These are phyloP conservation scores for Hypoxylon subgilvum DNA, from an alignment of 495 filamentous ascomycete genomes.

Conservation along the genomic window DNA sequence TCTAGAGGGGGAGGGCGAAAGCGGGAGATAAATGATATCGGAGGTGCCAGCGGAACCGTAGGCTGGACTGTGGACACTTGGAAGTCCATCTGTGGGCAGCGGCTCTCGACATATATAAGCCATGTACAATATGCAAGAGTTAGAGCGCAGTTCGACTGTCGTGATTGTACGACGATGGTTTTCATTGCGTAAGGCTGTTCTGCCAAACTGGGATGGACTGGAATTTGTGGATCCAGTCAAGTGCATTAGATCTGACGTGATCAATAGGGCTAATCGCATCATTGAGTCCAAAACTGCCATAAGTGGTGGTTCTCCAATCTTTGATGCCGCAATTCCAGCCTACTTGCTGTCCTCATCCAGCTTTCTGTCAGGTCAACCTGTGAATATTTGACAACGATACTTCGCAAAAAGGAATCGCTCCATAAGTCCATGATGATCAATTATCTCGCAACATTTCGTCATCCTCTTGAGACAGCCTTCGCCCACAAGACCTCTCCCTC, in stretches of 20 bases:
- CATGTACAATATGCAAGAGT: slow-evolving; percentile 20
- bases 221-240: slow-evolving; percentile 41
- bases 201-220: slow-evolving; percentile 29
- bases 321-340: slow-evolving; percentile 29
- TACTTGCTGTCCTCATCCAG: slow-evolving; percentile 21
- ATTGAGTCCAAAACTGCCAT: slow-evolving; percentile 21
- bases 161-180: slow-evolving; percentile 36
- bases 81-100: neutral
- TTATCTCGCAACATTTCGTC: too few species aligned
- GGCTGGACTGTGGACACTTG: neutral
- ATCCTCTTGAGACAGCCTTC: too few species aligned
- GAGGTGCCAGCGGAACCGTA: neutral
- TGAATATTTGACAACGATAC: neutral
- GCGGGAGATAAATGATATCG: neutral
- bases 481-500: too few species aligned
- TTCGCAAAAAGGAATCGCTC: neutral
- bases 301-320: slow-evolving; percentile 26
- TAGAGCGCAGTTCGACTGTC: slow-evolving; percentile 26
- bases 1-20: neutral
- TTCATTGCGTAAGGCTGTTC: slow-evolving; percentile 32
- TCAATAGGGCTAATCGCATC: slow-evolving; percentile 42
- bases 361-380: slow-evolving; percentile 1
- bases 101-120: slow-evolving; percentile 1
- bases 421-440: too few species aligned
- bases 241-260: slow-evolving; percentile 41